Percentiles rank a stretch among this genome's conserved stretches.
These are phyloP conservation scores for Penicillium sp. DNA, from an alignment of 2,329 filamentous ascomycete species.

Conservation along the genomic window DNA sequence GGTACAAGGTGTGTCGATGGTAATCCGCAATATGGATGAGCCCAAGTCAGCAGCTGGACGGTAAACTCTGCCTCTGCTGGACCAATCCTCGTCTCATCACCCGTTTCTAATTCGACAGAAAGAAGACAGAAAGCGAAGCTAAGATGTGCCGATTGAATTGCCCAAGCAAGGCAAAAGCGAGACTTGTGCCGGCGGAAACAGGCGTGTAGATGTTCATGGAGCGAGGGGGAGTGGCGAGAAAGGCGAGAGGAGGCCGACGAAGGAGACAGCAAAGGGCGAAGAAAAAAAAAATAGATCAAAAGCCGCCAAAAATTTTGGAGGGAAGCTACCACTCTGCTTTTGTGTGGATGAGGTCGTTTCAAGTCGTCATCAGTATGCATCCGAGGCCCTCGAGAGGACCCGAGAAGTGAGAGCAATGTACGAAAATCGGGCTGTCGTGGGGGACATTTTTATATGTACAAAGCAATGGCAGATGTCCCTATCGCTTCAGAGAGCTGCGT, in stretches of 20 bases:
- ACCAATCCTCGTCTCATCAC: too few species aligned
- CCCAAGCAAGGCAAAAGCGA: too few species aligned
- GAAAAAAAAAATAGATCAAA: conserved; percentile 1
- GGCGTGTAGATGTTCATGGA: too few species aligned
- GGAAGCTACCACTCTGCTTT: conserved; percentile 16
- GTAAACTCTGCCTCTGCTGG: too few species aligned
- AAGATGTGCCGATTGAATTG: too few species aligned
- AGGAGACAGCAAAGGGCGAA: background rate
- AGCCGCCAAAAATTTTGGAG: background rate
- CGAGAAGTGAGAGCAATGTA: conserved; percentile 7
- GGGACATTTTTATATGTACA: background rate
- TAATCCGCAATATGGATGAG: too few species aligned
- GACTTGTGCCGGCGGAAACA: too few species aligned
- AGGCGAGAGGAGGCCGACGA: conserved; percentile 5
- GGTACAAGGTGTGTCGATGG: too few species aligned
- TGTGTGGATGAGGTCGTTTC: conserved; percentile 15
- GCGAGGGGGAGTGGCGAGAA: conserved; percentile 2
- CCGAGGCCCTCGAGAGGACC: conserved; percentile 6
- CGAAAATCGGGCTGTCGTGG: background rate
- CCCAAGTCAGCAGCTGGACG: too few species aligned
- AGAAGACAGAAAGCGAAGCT: too few species aligned
- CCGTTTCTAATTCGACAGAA: too few species aligned
- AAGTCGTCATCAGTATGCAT: conserved; percentile 15
- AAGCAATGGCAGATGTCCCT: conserved; percentile 13
- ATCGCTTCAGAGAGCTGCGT: conserved; percentile 63